Percentiles rank a stretch among this genome's conserved stretches.
These are phyloP conservation scores for Tetrahymena malaccensis DNA, from an alignment of 73 alveolate species.

Conservation along the genomic window DNA sequence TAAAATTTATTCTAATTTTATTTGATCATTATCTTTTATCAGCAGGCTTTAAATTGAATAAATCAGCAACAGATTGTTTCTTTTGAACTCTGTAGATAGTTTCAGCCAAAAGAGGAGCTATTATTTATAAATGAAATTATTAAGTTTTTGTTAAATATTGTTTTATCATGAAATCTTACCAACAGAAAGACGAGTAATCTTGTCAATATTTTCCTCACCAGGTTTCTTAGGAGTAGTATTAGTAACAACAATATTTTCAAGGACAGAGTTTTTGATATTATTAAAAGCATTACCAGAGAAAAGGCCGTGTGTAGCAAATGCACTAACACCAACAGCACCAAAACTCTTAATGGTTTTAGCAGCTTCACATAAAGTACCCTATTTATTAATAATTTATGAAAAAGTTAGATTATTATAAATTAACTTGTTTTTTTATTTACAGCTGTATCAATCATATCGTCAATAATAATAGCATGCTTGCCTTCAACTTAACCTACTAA, in stretches of 20 bases:
- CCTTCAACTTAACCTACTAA: slow-evolving; percentile 77
- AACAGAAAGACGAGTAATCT: slow-evolving; percentile 32
- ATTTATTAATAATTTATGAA: neutral
- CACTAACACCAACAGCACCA: slow-evolving; percentile 87
- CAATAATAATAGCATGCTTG: slow-evolving; percentile 67
- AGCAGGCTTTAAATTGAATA: slow-evolving; percentile 5
- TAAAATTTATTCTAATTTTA: neutral
- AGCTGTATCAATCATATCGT: slow-evolving; percentile 87
- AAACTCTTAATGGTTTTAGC: slow-evolving; percentile 65
- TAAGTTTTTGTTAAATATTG: neutral
- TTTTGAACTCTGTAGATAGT: slow-evolving; percentile 40
- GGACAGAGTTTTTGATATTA: slow-evolving; percentile 57
- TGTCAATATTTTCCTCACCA: slow-evolving; percentile 14
- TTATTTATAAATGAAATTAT: neutral
- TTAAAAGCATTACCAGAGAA: slow-evolving; percentile 78
- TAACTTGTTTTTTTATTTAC: neutral
- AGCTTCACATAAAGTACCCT: slow-evolving; percentile 90
- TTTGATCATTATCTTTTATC: neutral
- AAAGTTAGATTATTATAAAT: neutral
- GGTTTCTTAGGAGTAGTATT: slow-evolving; percentile 65
- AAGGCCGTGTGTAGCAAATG: slow-evolving; percentile 93
- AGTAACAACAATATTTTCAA: slow-evolving; percentile 77
- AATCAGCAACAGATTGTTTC: slow-evolving; percentile 26
- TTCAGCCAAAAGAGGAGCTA: slow-evolving; percentile 46
- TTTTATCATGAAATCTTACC: neutral